Evolutionary conservation across 768 basidiomycete species (phyloP).

Genomic region (Leccinum uliginosum): DNA sequence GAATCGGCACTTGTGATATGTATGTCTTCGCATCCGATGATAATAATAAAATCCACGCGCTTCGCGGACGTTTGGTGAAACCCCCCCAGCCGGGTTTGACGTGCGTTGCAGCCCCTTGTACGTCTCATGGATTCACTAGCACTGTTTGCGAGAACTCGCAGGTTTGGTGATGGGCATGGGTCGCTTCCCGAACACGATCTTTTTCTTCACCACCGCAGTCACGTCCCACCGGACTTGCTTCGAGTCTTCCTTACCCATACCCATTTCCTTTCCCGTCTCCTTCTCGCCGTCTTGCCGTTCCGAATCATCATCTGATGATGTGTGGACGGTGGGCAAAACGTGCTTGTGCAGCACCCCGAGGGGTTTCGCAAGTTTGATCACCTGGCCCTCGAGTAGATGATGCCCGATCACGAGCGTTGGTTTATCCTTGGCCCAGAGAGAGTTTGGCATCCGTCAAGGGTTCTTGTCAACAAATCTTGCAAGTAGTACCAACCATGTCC

Average conservation of each 20-base stretch:
- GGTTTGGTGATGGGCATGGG: constrained; percentile 65
- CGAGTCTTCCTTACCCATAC: background rate
- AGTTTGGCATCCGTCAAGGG: background rate
- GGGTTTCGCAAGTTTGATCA: constrained; percentile 72
- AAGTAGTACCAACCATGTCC: constrained; percentile 44
- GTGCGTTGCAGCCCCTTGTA: too few species aligned
- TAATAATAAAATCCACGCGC: background rate
- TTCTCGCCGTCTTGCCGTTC: background rate
- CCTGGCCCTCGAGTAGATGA: constrained; percentile 86
- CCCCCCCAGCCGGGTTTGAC: too few species aligned
- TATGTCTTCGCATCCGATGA: too few species aligned
- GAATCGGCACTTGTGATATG: too few species aligned
- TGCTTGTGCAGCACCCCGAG: constrained; percentile 64
- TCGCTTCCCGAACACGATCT: constrained; percentile 78
- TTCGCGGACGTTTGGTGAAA: background rate
- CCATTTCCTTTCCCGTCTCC: background rate
- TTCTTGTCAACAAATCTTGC: background rate
- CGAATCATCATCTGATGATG: background rate
- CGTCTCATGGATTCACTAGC: too few species aligned
- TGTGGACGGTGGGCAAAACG: background rate
- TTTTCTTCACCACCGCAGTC: constrained; percentile 69
- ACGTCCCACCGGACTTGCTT: constrained; percentile 49
- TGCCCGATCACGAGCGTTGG: constrained; percentile 81
- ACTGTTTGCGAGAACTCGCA: constrained; percentile 11
- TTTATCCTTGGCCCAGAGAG: constrained; percentile 52